Evolutionary conservation across 805 yeast species (phyloP), one percentile per base, ranked within the genome.

Genomic region (Kodamaea nitidulidarum): DNA sequence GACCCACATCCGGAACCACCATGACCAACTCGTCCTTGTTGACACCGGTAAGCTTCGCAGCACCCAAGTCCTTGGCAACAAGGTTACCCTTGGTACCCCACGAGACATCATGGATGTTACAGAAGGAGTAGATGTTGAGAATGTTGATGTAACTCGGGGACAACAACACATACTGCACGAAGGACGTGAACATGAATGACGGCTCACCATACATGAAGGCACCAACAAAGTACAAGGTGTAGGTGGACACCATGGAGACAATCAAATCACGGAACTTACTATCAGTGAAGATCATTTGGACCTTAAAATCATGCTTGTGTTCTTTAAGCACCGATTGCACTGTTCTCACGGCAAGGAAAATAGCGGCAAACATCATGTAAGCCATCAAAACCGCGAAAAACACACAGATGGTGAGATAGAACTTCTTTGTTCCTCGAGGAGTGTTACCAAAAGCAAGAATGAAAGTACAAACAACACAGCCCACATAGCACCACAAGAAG

Each of bases 1-100:
- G 75, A 18, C 73, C 71, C 2, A 85, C 80, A 2, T 90, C 86
- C 7, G 96, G 95, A 22, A 55, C 68, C 32, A 65, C 58, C 60
- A 64, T 64, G 32, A 69, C 65, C 50, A 69, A 54, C 39, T 65
- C 65, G 40, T 64, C 67, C 39, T 60, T 62, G 38, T 64, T 63
- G 21, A 37, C 47, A 12, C 60, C 60, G 2, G 60, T 71, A 3
- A 86, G 57, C 52, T 82, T 85, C 16, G 95, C 96, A 32, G 82
- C 80, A 44, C 97, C 98, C 51, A 93, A 71, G 60, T 76, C 95
- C 63, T 69, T 76, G 55, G 69, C 78, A 36, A 50, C 51, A 8
- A 78, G 79, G 36, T 81, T 87, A 35, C 95, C 96, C 60, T 90
- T 87, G 3, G 96, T 91, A 58, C 98, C 98, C 98, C 98, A 91